Conservation (phyloP, 495 filamentous ascomycete species). For the Acidomyces sp. region DNA sequence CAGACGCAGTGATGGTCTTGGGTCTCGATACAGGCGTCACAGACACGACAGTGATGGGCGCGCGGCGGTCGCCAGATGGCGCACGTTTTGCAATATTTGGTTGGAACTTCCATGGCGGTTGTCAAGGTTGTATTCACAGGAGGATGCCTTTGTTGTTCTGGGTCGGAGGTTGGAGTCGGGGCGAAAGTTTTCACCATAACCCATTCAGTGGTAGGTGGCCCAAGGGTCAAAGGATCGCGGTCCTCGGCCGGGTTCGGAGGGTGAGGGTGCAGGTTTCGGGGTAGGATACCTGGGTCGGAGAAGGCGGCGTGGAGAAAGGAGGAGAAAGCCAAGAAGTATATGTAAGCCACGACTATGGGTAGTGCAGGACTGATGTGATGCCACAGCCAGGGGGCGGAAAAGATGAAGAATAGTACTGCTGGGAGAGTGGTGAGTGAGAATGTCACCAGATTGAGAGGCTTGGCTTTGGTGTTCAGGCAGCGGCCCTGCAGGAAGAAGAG, state of each 20-base stretch:
- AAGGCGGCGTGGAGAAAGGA: constrained; percentile 87
- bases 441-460: constrained; percentile 85
- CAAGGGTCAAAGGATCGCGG: constrained; percentile 64
- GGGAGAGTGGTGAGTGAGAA: constrained; percentile 67
- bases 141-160: neutral
- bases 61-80: constrained; percentile 92
- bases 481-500: constrained; percentile 76
- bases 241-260: constrained; percentile 40
- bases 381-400: constrained; percentile 87
- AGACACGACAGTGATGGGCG: constrained; percentile 89
- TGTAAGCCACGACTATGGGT: constrained; percentile 78
- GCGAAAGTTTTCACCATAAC: constrained; percentile 46
- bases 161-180: neutral
- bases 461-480: constrained; percentile 73
- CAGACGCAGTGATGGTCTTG: constrained; percentile 98
- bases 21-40: constrained; percentile 93
- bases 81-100: constrained; percentile 95
- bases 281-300: constrained; percentile 85
- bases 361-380: constrained; percentile 80
- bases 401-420: constrained; percentile 66
- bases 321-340: constrained; percentile 79
- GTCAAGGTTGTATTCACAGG: neutral
- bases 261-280: constrained; percentile 66
- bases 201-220: constrained; percentile 82
- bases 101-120: constrained; percentile 89